Evolutionary conservation across 208 protist species (phyloP).

Genomic region (Balamuthia mandrillaris): DNA sequence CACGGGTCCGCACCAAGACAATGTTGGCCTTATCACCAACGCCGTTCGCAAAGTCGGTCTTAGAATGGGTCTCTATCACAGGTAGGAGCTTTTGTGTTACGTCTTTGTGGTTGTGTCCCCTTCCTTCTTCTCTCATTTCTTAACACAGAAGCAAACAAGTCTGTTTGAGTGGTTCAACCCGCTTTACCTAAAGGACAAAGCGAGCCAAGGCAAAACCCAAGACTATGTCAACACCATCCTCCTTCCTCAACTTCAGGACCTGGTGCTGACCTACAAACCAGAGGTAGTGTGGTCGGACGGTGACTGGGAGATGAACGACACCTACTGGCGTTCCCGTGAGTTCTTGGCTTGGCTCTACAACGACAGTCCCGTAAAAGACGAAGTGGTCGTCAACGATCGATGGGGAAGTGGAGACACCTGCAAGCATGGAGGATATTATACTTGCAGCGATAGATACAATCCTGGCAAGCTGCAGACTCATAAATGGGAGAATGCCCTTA

Average conservation of each 20-base stretch:
- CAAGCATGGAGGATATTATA: slow-evolving; percentile 44
- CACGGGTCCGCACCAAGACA: slow-evolving; percentile 7
- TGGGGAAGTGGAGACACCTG: slow-evolving; percentile 34
- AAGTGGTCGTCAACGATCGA: slow-evolving; percentile 57
- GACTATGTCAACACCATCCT: slow-evolving; percentile 43
- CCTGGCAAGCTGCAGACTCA: slow-evolving; percentile 22
- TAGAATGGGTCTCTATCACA: slow-evolving; percentile 58
- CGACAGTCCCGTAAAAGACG: slow-evolving; percentile 45
- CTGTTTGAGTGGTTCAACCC: slow-evolving; percentile 53
- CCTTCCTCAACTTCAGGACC: slow-evolving; percentile 46
- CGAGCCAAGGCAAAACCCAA: not conserved
- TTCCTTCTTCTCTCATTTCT: not conserved
- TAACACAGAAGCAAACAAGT: not conserved
- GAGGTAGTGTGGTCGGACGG: slow-evolving; percentile 40
- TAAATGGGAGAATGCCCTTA: slow-evolving; percentile 60
- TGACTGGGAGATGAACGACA: slow-evolving; percentile 23
- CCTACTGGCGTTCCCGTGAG: slow-evolving; percentile 54
- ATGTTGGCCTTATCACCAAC: not conserved
- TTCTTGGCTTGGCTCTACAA: slow-evolving; percentile 60
- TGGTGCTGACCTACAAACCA: slow-evolving; percentile 58
- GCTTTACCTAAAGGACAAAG: slow-evolving; percentile 39
- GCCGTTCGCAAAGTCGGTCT: slow-evolving; percentile 30
- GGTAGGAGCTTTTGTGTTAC: not conserved
- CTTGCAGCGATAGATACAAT: slow-evolving; percentile 26
- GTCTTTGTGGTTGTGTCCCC: not conserved